Percentiles rank a stretch among this genome's conserved stretches.
phyloP scores from a whole-genome alignment of 2,329 filamentous ascomycete genomes.

The Myriosclerotinia duriaeana region DNA sequence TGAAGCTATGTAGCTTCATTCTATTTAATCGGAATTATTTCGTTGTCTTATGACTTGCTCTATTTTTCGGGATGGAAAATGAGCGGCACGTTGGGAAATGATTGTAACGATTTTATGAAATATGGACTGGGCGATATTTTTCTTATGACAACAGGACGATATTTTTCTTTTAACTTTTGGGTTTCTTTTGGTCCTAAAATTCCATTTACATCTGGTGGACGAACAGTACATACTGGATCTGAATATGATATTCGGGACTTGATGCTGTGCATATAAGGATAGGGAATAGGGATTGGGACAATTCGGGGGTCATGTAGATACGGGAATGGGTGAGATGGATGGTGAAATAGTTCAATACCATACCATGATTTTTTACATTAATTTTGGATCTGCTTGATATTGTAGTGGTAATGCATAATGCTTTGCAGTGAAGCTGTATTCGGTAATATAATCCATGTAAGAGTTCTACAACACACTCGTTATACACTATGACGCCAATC shows the following conservation, averaged over 20 bases:
- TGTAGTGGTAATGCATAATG: too few species aligned
- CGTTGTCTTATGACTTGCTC: constrained; percentile 4
- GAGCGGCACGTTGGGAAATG: constrained; percentile 17
- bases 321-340: not conserved
- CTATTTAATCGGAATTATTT: constrained; percentile 17
- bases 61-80: constrained; percentile 1
- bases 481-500: too few species aligned
- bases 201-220: constrained; percentile 3
- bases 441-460: too few species aligned
- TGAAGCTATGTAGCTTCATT: not conserved
- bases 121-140: not conserved
- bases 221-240: constrained; percentile 9
- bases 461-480: too few species aligned
- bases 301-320: constrained; percentile 2
- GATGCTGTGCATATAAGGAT: constrained; percentile 11
- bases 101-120: constrained; percentile 22
- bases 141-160: constrained; percentile 1
- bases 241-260: constrained; percentile 11
- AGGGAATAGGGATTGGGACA: not conserved
- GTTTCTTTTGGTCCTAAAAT: not conserved
- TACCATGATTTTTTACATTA: not conserved
- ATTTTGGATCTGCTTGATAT: too few species aligned
- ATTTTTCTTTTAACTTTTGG: not conserved
- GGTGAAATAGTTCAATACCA: constrained; percentile 3
- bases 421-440: too few species aligned